These are phyloP conservation scores for Penicillium alfredii DNA, from an alignment of 495 filamentous ascomycete genomes.

Conservation along the genomic window DNA sequence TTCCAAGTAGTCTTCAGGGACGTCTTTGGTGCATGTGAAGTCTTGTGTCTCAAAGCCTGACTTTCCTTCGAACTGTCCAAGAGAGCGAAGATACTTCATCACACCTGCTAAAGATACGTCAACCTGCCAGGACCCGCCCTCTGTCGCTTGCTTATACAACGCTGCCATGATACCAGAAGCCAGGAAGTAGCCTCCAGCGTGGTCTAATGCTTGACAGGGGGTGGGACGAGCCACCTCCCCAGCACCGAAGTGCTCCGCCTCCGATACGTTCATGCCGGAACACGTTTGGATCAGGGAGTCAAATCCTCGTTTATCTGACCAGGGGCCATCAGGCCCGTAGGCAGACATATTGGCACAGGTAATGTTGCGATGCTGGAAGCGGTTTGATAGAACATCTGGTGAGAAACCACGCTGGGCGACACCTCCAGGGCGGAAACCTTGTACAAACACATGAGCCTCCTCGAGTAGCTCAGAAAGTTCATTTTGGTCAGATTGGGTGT, in stretches of 20 bases:
- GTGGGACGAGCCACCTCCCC: conserved; percentile 59
- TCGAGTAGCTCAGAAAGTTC: conserved; percentile 44
- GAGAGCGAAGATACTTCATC: conserved; percentile 24
- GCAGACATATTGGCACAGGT: conserved; percentile 59
- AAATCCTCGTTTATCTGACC: conserved; percentile 31
- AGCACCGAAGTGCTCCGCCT: conserved; percentile 46
- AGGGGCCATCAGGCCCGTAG: conserved; percentile 43
- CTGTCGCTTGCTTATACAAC: conserved; percentile 46
- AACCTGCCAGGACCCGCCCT: conserved; percentile 55
- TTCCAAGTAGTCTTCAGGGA: conserved; percentile 15
- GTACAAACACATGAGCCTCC: conserved; percentile 43
- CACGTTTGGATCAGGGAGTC: conserved; percentile 44
- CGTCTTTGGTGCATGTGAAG: conserved; percentile 9
- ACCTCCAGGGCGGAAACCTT: conserved; percentile 55
- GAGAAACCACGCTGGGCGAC: conserved; percentile 48
- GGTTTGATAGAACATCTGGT: conserved; percentile 30
- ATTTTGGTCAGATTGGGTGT: conserved; percentile 30
- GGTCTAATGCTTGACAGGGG: conserved; percentile 47
- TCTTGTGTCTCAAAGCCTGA: conserved; percentile 14
- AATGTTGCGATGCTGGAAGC: conserved; percentile 39
- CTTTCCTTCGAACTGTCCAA: conserved; percentile 16
- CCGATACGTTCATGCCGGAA: conserved; percentile 47
- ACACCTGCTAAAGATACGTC: conserved; percentile 39
- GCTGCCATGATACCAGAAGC: conserved; percentile 49
- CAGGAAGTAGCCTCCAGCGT: conserved; percentile 55